Base-by-base conservation (phyloP, 2,329 filamentous ascomycete genomes). In the Botryotinia convoluta region DNA sequence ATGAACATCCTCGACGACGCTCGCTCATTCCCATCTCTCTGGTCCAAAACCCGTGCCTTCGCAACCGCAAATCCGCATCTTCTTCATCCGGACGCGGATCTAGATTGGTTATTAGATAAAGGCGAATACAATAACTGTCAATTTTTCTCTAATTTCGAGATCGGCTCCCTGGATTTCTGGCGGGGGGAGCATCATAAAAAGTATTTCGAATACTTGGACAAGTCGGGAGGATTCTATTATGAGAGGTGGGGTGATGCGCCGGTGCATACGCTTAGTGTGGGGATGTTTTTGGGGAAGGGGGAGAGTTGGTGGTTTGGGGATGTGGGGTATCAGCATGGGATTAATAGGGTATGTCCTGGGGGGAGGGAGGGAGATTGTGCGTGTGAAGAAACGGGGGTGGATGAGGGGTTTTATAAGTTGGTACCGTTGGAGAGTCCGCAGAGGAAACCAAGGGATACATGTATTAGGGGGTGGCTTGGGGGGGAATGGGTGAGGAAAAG, bases 131-230 rank as follows among this genome's bases (percentile, higher is more conserved):
- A 98, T 86, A 91, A 94, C 82, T 99, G 96, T 85, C 96, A 98
- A 83, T 98, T 98, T 91, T 99, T 96, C 94, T 98, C 95, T 81
- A 99, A 98, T 86, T 99, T 98, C 78, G 96, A 98, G 82, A 92
- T 98, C 78, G 96, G 95, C 76, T 95, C 91, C 83, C 87, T 98
- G 51, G 89, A 96, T 79, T 98, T 95, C 93, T 89, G 98, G 75
- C 91, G 96, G 73, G 95, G 92, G 76, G 86, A 94, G 81, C 87
- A 91, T 22, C 63, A 67, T 37, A 84, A 91, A 64, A 94, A 97
- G 83, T 99, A 91, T 85, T 99, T 98, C 80, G 88, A 94, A 64
- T 89, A 90, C 12, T 89, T 99, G 35, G 96, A 99, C 83, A 85
- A 88, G 77, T 93, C 96, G 54, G 95, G 95, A 74, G 96, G 96